A percentile compares a stretch with the other conserved stretches of the same genome.
Evolutionary conservation across 2,329 filamentous ascomycete species (phyloP).

Genomic region (Ascochyta viciae-villosae): DNA sequence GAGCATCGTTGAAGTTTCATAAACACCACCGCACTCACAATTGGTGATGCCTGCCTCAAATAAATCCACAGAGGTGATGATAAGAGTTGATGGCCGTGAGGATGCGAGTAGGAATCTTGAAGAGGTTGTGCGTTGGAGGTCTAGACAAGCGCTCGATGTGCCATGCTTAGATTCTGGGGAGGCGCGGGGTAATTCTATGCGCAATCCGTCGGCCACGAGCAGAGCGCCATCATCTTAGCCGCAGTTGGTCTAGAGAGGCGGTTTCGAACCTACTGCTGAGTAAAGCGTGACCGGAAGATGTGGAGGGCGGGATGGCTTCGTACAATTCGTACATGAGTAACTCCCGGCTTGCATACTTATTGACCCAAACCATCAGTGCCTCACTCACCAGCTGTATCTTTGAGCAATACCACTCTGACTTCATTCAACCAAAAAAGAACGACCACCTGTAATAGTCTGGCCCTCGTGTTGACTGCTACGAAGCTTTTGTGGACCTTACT

Average conservation of each 20-base stretch:
- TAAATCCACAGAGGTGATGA: too few species aligned
- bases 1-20: too few species aligned
- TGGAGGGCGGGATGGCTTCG: not conserved
- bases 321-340: slow-evolving; percentile 9
- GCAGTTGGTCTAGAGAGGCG: not conserved
- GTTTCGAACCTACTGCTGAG: not conserved
- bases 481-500: not conserved
- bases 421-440: too few species aligned
- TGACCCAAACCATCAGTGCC: not conserved
- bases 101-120: not conserved
- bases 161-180: not conserved
- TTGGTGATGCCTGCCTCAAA: too few species aligned
- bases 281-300: not conserved
- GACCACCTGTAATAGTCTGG: not conserved
- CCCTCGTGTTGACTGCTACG: not conserved
- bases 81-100: not conserved
- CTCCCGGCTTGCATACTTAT: not conserved
- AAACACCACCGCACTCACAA: too few species aligned
- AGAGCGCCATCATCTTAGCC: not conserved
- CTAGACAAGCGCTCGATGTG: not conserved
- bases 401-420: too few species aligned
- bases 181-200: not conserved
- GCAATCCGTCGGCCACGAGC: not conserved
- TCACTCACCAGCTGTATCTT: not conserved
- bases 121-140: not conserved